Percentiles rank a stretch among this genome's conserved stretches.
These are phyloP conservation scores for Zychaea mexicana DNA, from an alignment of 371 early-diverging fungal species.

Conservation along the genomic window DNA sequence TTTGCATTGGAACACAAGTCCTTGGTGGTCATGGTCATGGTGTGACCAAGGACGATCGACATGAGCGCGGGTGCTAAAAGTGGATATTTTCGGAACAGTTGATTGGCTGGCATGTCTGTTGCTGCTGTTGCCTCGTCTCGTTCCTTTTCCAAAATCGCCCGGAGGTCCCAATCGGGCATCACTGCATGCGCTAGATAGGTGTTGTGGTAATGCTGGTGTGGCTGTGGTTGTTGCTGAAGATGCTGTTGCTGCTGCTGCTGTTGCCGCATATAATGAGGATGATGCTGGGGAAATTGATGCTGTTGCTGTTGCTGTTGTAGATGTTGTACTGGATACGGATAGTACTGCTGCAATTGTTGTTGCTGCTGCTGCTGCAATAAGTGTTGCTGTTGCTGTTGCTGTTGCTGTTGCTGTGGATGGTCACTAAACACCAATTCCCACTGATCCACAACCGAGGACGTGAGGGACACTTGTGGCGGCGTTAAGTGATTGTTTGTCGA, in stretches of 20 bases:
- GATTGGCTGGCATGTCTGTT: too few relatives aligned
- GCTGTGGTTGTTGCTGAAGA: background rate
- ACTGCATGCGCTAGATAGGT: slow-evolving; percentile 43
- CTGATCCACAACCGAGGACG: slow-evolving; percentile 28
- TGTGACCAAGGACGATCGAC: slow-evolving; percentile 46
- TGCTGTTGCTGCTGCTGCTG: background rate
- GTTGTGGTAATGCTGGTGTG: slow-evolving; percentile 10
- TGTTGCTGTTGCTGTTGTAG: background rate
- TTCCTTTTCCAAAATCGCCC: slow-evolving; percentile 28
- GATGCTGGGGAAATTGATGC: background rate
- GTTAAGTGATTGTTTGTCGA: too few relatives aligned
- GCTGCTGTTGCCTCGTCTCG: background rate
- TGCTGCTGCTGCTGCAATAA: background rate
- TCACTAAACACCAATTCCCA: slow-evolving; percentile 29
- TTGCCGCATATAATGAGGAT: background rate
- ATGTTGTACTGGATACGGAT: slow-evolving; percentile 1
- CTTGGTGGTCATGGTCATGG: slow-evolving; percentile 44
- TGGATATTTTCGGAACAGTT: slow-evolving; percentile 33
- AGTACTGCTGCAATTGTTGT: background rate
- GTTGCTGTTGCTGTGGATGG: background rate
- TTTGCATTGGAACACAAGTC: slow-evolving; percentile 31
- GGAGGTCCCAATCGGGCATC: slow-evolving; percentile 46
- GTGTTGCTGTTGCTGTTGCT: background rate
- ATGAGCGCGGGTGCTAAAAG: slow-evolving; percentile 47
- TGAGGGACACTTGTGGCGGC: slow-evolving; percentile 28